Evolutionary conservation across 257 asterid species (phyloP), one percentile per base, ranked within the genome.

Genomic region (Solanum raphanifolium): DNA sequence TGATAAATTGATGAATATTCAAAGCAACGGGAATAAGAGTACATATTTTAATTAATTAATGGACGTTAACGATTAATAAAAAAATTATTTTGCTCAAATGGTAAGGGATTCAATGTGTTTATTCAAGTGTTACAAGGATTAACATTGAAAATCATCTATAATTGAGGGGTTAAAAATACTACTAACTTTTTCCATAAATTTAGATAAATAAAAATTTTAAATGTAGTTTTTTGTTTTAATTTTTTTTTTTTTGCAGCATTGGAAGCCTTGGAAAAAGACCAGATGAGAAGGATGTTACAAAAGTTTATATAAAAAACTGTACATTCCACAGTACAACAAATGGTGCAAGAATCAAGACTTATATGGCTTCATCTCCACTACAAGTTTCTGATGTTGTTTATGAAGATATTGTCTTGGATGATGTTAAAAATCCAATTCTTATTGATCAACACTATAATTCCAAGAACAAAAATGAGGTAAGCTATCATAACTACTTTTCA

Each of bases 291-390:
- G 83, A 87, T 27, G 94, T 96, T 65, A 85, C 35, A 5, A 91
- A 91, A 16, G 60, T 96, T 27, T 86, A 83, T 3, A 39, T 95
- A 87, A 86, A 4, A 6, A 93, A 94, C 29, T 95, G 98, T 88
- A 94, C 96, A 13, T 72, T 94, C 39, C 89, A 36, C 16, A 92
- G 93, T 9, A 94, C 99, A 13, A 92, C 94, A 21, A 95, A 96
- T 18, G 98, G 99, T 0, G 98, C 94, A 12, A 91, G 99, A 87
- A 94, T 96, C 89, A 96, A 95, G 86, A 94, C 95, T 25, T 94
- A 86, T 89, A 94, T 90, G 75, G 87, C 21, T 1, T 94, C 98
- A 0, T 94, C 98, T 0, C 3, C 39, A 5, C 16, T 95, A 2
- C 10, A 32, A 3, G 95, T 93, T 52, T 15, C 89, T 12, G 87